Conservation (phyloP, 208 protist species). For the Naegleria gruberi region DNA sequence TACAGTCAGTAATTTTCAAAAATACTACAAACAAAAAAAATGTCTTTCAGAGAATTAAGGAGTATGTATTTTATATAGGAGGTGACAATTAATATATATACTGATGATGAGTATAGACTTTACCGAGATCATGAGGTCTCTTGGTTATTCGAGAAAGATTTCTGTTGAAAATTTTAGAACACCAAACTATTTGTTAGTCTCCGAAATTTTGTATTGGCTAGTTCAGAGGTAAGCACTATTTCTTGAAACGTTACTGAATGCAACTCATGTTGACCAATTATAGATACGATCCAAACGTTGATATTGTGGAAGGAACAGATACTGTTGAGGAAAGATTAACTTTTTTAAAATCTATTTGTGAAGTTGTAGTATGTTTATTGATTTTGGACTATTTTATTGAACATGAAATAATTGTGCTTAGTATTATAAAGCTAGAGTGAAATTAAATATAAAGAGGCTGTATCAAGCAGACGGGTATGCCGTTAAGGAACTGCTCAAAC, state of each 20-base stretch:
- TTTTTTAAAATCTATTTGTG: slow-evolving; percentile 70
- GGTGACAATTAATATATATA: neutral
- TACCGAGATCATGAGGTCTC: slow-evolving; percentile 82
- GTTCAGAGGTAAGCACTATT: slow-evolving; percentile 44
- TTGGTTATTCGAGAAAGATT: slow-evolving; percentile 85
- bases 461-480: slow-evolving; percentile 85
- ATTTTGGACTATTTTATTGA: neutral
- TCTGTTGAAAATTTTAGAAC: slow-evolving; percentile 90
- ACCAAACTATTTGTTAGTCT: slow-evolving; percentile 87
- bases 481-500: slow-evolving; percentile 89
- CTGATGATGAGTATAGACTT: slow-evolving; percentile 42
- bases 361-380: neutral
- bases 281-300: slow-evolving; percentile 75
- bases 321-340: slow-evolving; percentile 73
- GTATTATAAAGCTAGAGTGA: slow-evolving; percentile 70
- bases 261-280: neutral
- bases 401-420: neutral
- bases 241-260: neutral
- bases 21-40: neutral
- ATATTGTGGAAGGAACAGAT: slow-evolving; percentile 75
- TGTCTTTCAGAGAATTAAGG: slow-evolving; percentile 11
- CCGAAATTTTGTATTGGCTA: slow-evolving; percentile 80
- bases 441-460: slow-evolving; percentile 85
- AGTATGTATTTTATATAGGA: neutral
- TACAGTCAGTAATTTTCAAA: too few relatives aligned